These are phyloP conservation scores for Botrytis byssoidea DNA, from an alignment of 2,329 filamentous ascomycete species.

Conservation along the genomic window DNA sequence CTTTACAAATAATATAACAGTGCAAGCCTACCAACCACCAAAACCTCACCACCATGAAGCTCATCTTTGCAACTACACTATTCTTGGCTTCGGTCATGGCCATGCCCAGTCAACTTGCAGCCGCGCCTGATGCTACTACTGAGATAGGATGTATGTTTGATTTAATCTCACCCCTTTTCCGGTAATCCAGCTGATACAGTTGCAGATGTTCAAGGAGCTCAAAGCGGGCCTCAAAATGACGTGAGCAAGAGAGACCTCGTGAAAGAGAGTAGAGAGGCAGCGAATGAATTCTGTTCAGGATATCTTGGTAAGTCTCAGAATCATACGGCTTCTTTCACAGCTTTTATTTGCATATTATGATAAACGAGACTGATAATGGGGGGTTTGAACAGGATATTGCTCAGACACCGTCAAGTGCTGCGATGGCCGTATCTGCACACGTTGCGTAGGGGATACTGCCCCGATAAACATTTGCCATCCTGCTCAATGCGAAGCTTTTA, in stretches of 20 bases:
- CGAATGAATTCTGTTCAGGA: not conserved
- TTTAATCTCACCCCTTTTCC: not conserved
- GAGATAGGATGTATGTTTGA: not conserved
- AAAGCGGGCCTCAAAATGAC: not conserved
- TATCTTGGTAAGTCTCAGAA: not conserved
- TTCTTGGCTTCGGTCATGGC: not conserved
- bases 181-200: not conserved
- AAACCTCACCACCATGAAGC: not conserved
- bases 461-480: not conserved
- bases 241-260: not conserved
- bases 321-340: not conserved
- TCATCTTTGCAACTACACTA: not conserved
- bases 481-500: not conserved
- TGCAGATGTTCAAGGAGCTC: not conserved
- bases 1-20: not conserved
- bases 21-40: not conserved
- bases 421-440: not conserved
- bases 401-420: not conserved
- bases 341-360: not conserved
- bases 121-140: not conserved
- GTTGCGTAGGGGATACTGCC: not conserved
- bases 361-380: not conserved
- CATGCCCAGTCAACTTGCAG: not conserved
- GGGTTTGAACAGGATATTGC: not conserved
- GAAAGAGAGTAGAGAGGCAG: not conserved